Evolutionary conservation across 805 yeast genomes (phyloP), one percentile per base, ranked within the genome.

Genomic region (Teunomyces cretensis): DNA sequence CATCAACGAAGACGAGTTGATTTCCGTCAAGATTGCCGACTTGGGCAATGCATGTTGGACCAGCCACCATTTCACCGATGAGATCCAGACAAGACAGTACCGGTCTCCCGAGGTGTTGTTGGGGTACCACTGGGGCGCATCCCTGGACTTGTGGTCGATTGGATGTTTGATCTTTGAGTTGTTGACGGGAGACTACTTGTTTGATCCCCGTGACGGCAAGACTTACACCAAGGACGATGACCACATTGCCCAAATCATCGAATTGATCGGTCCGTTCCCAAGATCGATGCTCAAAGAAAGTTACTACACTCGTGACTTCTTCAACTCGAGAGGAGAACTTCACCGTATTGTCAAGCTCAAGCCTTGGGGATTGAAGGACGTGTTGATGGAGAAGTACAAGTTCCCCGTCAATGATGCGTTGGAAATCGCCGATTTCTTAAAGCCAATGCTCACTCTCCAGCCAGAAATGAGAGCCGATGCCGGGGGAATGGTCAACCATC

Each of bases 91-190:
- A 2, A 62, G 88, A 46, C 87, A 83, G 54, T 83, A 83, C 56
- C 62, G 88, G 30, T 69, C 85, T 1, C 87, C 88, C 0, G 88
- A 83, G 54, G 77, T 81, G 2, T 68, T 83, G 4, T 58, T 83
- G 32, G 82, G 81, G 16, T 60, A 65, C 60, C 58, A 59, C 57
- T 94, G 99, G 99, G 99, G 99, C 1, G 90, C 96, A 42, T 83
- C 92, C 44, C 84, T 95, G 1, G 99, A 94, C 66, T 78, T 92
- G 39, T 94, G 99, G 99, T 87, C 96, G n/a, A 74, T 87, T 56
- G 97, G 96, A 0, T 91, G 98, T 67, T 68, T 94, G 57, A 74
- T 87, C 1, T 94, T 94, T 67, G 99, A 94, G 68, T 74, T 94
- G 17, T 65, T 92, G 36, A 92, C 99, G 0, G 98, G 98, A 2